phyloP scores from a whole-genome alignment of 768 basidiomycete species.

The Pisolithus albus region DNA sequence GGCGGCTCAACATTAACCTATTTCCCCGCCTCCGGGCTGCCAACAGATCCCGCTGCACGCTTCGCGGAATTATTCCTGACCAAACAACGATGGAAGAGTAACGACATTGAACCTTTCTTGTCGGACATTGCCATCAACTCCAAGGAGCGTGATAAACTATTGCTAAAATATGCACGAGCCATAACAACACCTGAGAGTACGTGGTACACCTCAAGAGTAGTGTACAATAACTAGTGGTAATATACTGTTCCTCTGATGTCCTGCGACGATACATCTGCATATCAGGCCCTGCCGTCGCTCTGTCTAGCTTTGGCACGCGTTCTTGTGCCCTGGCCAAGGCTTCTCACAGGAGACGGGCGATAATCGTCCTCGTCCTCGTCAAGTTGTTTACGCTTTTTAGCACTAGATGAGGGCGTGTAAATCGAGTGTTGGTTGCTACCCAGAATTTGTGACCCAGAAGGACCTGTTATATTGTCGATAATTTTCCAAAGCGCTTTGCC shows the following conservation, averaged over 20 bases:
- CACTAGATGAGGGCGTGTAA: conserved; percentile 5
- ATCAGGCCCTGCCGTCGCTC: conserved; percentile 4
- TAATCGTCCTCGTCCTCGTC: conserved; percentile 39
- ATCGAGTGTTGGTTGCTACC: conserved; percentile 11
- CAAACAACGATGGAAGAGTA: conserved; percentile 64
- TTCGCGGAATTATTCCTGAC: conserved; percentile 88
- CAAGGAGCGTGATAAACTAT: conserved; percentile 82
- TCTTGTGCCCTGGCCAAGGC: conserved; percentile 31
- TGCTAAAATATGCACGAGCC: conserved; percentile 81
- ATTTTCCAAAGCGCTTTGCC: conserved; percentile 53
- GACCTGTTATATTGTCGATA: conserved; percentile 37
- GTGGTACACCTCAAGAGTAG: conserved; percentile 70
- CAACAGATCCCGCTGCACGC: conserved; percentile 69
- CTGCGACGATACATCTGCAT: background rate
- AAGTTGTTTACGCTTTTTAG: conserved; percentile 25
- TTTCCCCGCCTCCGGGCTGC: conserved; percentile 70
- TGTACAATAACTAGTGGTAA: conserved; percentile 42
- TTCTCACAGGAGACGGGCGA: conserved; percentile 37
- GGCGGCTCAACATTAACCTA: conserved; percentile 46
- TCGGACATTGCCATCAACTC: conserved; percentile 72
- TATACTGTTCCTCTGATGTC: background rate
- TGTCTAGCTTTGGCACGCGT: conserved; percentile 36
- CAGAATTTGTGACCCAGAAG: conserved; percentile 25
- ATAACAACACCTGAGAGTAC: conserved; percentile 59
- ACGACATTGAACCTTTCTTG: conserved; percentile 80